Conservation (phyloP, 805 yeast genomes). For the Yamadazyma laniorum region DNA sequence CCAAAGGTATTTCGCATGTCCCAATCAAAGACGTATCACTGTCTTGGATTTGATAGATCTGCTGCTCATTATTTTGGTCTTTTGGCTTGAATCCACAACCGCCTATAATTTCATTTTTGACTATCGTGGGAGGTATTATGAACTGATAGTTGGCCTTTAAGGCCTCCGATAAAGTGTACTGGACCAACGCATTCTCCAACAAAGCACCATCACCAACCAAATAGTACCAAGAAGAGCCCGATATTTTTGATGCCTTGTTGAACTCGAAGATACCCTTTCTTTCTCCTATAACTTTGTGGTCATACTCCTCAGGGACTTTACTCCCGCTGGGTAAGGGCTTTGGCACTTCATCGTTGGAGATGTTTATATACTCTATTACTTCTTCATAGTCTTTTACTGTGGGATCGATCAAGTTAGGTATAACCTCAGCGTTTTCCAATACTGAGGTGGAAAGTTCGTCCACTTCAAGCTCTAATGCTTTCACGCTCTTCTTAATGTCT, state of each 20-base stretch:
- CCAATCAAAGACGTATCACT: slow-evolving; percentile 73
- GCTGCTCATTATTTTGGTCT: slow-evolving; percentile 82
- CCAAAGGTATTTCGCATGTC: slow-evolving; percentile 93
- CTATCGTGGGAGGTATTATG: slow-evolving; percentile 84
- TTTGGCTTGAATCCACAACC: slow-evolving; percentile 97
- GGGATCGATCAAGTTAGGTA: slow-evolving; percentile 64
- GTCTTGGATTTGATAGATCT: slow-evolving; percentile 64
- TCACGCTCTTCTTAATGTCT: slow-evolving; percentile 25
- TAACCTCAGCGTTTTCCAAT: slow-evolving; percentile 38
- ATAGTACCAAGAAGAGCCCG: slow-evolving; percentile 90
- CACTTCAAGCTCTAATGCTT: slow-evolving; percentile 24
- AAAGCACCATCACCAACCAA: slow-evolving; percentile 80
- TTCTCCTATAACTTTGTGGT: slow-evolving; percentile 73
- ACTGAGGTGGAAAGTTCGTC: slow-evolving; percentile 35
- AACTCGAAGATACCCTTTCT: slow-evolving; percentile 69
- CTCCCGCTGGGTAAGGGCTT: slow-evolving; percentile 2
- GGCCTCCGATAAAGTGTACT: slow-evolving; percentile 70
- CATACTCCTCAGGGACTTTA: slow-evolving; percentile 22
- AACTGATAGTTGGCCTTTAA: slow-evolving; percentile 62
- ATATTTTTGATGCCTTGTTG: slow-evolving; percentile 63
- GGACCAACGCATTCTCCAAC: slow-evolving; percentile 85
- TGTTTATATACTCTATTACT: slow-evolving; percentile 54
- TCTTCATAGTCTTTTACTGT: slow-evolving; percentile 41
- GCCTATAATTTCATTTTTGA: slow-evolving; percentile 66
- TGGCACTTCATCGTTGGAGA: slow-evolving; percentile 27